These are phyloP conservation scores for carrot (Daucus carota) DNA, from an alignment of 129 eudicot species.

Conservation along the genomic window DNA sequence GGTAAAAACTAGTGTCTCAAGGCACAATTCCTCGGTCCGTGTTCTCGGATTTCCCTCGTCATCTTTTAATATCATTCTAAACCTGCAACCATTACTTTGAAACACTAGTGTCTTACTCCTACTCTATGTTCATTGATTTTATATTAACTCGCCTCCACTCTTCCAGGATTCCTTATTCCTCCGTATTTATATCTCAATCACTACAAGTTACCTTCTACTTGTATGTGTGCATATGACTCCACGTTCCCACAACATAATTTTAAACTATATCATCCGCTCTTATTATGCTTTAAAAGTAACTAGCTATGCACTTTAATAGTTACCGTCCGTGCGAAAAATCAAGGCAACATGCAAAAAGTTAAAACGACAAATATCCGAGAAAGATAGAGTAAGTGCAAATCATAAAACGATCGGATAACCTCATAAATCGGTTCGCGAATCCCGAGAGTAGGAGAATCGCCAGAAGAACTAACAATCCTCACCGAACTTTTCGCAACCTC, in stretches of 20 bases:
- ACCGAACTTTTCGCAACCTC: background rate
- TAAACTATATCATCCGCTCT: no score
- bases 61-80: background rate
- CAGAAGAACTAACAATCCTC: background rate
- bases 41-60: background rate
- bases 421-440: conserved; percentile 91
- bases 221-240: no score
- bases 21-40: background rate
- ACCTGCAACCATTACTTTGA: background rate
- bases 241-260: no score
- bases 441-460: conserved; percentile 41
- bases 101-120: background rate
- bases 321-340: no score
- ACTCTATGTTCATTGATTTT: background rate
- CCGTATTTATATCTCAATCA: background rate
- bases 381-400: no score
- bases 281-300: no score
- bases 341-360: no score
- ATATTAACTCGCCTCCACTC: background rate
- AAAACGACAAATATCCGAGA: no score
- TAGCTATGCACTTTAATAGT: no score
- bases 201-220: background rate
- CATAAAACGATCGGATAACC: no score
- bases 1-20: background rate
- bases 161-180: no score